Evolutionary conservation across 352 stramenopile species (phyloP).

Genomic region (Achlya hypogyna): DNA sequence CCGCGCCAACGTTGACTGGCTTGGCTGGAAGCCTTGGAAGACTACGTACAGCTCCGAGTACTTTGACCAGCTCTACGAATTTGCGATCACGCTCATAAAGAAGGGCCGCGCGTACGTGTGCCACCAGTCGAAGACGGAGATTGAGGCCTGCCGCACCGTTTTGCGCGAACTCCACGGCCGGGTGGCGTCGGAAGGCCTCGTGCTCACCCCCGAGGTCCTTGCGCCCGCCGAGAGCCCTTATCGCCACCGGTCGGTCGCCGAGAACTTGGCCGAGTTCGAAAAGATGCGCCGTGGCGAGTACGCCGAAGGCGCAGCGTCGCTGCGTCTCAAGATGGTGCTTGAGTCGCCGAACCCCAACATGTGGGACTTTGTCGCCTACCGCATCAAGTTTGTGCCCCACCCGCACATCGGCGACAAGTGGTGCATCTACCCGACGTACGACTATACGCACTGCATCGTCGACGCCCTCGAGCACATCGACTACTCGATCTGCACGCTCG

Average conservation of each 20-base stretch:
- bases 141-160: conserved; percentile 58
- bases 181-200: conserved; percentile 8
- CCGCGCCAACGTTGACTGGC: conserved; percentile 90
- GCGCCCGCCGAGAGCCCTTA: conserved; percentile 79
- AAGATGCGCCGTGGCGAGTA: conserved; percentile 94
- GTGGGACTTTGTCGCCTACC: conserved; percentile 97
- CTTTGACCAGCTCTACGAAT: conserved; percentile 96
- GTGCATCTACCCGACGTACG: conserved; percentile 99
- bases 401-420: conserved; percentile 95
- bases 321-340: conserved; percentile 99
- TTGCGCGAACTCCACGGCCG: conserved; percentile 64
- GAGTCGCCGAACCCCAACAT: conserved; percentile 98
- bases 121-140: conserved; percentile 74
- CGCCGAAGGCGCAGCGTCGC: conserved; percentile 79
- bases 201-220: conserved; percentile 35
- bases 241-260: conserved; percentile 87
- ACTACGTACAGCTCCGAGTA: conserved; percentile 98
- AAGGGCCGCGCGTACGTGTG: conserved; percentile 95
- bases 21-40: conserved; percentile 92
- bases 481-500: conserved; percentile 99
- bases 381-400: conserved; percentile 97
- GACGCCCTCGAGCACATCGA: conserved; percentile 98
- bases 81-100: conserved; percentile 92
- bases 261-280: conserved; percentile 95
- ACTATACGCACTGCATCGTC: conserved; percentile 99